Evolutionary conservation across 305 asterid species (phyloP).

Genomic region (Ajuga reptans): DNA sequence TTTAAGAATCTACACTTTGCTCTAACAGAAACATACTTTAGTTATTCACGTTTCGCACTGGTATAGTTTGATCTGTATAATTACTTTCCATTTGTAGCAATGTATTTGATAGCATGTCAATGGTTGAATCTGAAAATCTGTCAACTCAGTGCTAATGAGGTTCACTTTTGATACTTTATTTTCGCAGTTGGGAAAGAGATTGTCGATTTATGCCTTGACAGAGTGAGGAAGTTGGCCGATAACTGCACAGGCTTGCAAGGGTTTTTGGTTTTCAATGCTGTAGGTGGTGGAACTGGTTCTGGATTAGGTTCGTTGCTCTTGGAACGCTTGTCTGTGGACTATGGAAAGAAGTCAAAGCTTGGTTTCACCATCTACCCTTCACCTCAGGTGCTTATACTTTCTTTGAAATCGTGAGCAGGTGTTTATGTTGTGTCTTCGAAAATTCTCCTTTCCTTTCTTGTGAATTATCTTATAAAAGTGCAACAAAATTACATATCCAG

Average conservation of each 20-base stretch:
- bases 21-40: not conserved
- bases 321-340: too few relatives aligned
- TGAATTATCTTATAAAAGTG: not conserved
- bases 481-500: not conserved
- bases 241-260: too few relatives aligned
- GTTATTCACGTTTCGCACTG: not conserved
- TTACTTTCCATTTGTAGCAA: not conserved
- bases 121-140: not conserved
- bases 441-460: not conserved
- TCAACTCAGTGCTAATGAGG: not conserved
- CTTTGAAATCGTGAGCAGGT: not conserved
- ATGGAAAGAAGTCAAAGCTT: too few relatives aligned
- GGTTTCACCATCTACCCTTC: too few relatives aligned
- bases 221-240: too few relatives aligned
- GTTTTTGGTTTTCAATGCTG: too few relatives aligned
- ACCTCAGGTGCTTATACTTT: conserved; percentile 31
- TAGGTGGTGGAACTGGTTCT: too few relatives aligned
- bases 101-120: not conserved
- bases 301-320: too few relatives aligned
- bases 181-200: too few relatives aligned
- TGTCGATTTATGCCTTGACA: too few relatives aligned
- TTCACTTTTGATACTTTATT: not conserved
- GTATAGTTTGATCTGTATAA: not conserved
- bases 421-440: not conserved
- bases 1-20: too few relatives aligned